Conservation (phyloP, 2,329 filamentous ascomycete genomes). For the Epichloe sp. region DNA sequence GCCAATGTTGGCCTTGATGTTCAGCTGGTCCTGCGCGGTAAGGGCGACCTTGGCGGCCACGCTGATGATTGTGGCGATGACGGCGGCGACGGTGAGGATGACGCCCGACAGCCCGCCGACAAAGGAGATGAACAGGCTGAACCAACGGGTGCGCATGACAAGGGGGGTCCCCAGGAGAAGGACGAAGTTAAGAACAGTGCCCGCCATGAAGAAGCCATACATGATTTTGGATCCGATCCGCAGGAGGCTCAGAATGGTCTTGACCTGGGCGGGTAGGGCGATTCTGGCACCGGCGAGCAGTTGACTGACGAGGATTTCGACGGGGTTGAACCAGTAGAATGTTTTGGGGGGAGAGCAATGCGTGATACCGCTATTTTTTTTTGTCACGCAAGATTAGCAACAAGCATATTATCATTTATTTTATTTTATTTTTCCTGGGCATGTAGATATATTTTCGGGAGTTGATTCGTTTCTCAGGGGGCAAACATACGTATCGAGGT, state of each 20-base stretch:
- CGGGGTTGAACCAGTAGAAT: slow-evolving; percentile 86
- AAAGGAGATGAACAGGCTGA: slow-evolving; percentile 54
- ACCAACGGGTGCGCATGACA: slow-evolving; percentile 42
- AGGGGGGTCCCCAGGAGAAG: slow-evolving; percentile 54
- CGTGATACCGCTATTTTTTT: slow-evolving; percentile 48
- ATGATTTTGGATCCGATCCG: slow-evolving; percentile 67
- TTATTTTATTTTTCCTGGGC: too few species aligned
- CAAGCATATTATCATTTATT: too few species aligned
- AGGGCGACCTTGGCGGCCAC: slow-evolving; percentile 69
- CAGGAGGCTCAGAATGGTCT: slow-evolving; percentile 61
- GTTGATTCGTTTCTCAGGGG: too few species aligned
- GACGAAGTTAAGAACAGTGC: slow-evolving; percentile 55
- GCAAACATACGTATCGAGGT: slow-evolving; percentile 42
- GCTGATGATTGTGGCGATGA: slow-evolving; percentile 74
- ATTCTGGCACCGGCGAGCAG: slow-evolving; percentile 73
- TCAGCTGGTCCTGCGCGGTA: slow-evolving; percentile 56
- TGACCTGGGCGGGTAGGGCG: slow-evolving; percentile 61
- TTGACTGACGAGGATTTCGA: slow-evolving; percentile 66
- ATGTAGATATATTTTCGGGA: too few species aligned
- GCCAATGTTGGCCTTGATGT: slow-evolving; percentile 61
- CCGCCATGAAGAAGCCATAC: slow-evolving; percentile 76
- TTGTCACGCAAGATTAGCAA: not conserved
- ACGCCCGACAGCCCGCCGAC: slow-evolving; percentile 55
- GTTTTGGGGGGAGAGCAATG: slow-evolving; percentile 54
- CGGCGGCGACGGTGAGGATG: slow-evolving; percentile 53